Evolutionary conservation across 768 basidiomycete genomes (phyloP).

Genomic region (Crepidotus variabilis): DNA sequence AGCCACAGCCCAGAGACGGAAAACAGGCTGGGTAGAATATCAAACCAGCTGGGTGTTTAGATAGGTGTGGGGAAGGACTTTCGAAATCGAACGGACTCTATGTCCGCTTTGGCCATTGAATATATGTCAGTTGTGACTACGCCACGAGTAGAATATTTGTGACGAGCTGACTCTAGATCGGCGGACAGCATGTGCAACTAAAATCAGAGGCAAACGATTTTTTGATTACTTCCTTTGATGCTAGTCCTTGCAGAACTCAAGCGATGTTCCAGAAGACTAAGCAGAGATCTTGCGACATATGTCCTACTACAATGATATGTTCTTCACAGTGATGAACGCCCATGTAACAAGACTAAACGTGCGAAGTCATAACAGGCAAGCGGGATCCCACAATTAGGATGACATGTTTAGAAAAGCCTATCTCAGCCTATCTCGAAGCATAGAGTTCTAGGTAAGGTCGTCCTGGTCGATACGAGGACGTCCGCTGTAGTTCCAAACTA

Average conservation of each 20-base stretch:
- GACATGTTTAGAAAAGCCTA: background rate
- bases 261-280: too few species aligned
- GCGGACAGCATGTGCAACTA: too few species aligned
- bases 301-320: background rate
- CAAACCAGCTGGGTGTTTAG: background rate
- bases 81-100: background rate
- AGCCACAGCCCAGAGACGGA: background rate
- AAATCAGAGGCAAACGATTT: too few species aligned
- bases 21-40: background rate
- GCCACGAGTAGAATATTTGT: background rate
- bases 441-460: background rate
- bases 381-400: background rate
- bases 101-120: background rate
- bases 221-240: too few species aligned
- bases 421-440: background rate
- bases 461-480: background rate
- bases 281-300: background rate
- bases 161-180: too few species aligned
- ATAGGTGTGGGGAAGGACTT: background rate
- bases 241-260: too few species aligned
- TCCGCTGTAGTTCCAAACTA: too few species aligned
- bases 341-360: background rate
- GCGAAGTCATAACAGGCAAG: background rate
- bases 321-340: background rate
- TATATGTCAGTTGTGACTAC: background rate